These are phyloP conservation scores for Diatrype stigma DNA, from an alignment of 2,329 filamentous ascomycete species.

Conservation along the genomic window DNA sequence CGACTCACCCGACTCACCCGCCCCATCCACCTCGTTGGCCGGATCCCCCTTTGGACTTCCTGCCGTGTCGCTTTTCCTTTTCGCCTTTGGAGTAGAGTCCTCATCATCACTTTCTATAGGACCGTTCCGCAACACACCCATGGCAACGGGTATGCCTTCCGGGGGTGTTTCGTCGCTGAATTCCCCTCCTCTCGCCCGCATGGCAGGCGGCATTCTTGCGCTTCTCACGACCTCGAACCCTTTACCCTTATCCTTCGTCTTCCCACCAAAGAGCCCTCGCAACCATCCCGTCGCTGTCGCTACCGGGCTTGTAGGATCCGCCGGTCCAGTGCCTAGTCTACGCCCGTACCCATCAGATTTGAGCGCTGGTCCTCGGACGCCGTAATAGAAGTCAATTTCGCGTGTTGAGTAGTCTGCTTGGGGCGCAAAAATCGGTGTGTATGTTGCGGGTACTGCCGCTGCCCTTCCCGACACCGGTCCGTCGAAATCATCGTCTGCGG, in stretches of 20 bases:
- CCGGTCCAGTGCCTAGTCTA: constrained; percentile 87
- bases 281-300: constrained; percentile 89
- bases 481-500: constrained; percentile 38
- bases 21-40: constrained; percentile 41
- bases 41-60: constrained; percentile 35
- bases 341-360: constrained; percentile 77
- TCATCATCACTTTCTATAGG: constrained; percentile 63
- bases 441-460: constrained; percentile 40
- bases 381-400: constrained; percentile 96
- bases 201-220: constrained; percentile 75
- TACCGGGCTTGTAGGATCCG: constrained; percentile 88
- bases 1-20: constrained; percentile 44
- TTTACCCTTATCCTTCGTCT: constrained; percentile 91
- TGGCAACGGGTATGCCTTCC: constrained; percentile 62
- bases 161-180: constrained; percentile 64
- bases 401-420: constrained; percentile 85
- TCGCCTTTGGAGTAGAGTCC: constrained; percentile 35
- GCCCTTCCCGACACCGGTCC: constrained; percentile 37
- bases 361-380: constrained; percentile 81
- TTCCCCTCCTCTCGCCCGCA: constrained; percentile 52
- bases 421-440: constrained; percentile 42
- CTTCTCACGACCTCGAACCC: constrained; percentile 96
- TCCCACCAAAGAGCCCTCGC: constrained; percentile 71
- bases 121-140: constrained; percentile 54
- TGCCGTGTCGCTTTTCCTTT: constrained; percentile 26